A percentile compares a stretch with the other conserved stretches of the same genome.
phyloP scores from a whole-genome alignment of 192 early-diverging fungal species.

The Geosiphon pyriformis region DNA sequence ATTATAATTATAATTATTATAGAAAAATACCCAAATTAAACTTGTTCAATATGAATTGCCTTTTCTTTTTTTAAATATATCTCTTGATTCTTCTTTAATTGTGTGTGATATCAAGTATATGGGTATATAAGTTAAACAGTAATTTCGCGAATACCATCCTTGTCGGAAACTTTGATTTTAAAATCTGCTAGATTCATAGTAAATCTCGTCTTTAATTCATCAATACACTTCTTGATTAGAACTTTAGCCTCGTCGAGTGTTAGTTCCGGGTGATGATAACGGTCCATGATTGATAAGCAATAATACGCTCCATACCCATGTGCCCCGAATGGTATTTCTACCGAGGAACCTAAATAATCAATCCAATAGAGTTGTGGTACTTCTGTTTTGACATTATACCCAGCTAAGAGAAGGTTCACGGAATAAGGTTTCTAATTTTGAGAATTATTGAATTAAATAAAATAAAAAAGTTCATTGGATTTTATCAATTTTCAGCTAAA shows the following conservation, averaged over 20 bases:
- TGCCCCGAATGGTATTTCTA: slow-evolving; percentile 76
- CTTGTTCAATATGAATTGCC: too few relatives aligned
- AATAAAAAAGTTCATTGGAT: too few relatives aligned
- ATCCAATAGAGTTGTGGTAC: slow-evolving; percentile 83
- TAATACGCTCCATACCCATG: slow-evolving; percentile 95
- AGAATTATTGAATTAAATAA: too few relatives aligned
- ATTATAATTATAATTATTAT: too few relatives aligned
- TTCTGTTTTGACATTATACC: slow-evolving; percentile 69
- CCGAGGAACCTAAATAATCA: slow-evolving; percentile 79
- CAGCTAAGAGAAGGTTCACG: slow-evolving; percentile 86
- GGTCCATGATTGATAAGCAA: slow-evolving; percentile 85
- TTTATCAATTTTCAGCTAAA: too few relatives aligned
- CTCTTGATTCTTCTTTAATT: too few relatives aligned
- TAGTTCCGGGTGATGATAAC: slow-evolving; percentile 80
- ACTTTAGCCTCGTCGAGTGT: slow-evolving; percentile 77
- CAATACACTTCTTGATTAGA: slow-evolving; percentile 80
- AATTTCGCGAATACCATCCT: slow-evolving; percentile 74
- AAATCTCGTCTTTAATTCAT: slow-evolving; percentile 78
- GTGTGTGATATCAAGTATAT: too few relatives aligned
- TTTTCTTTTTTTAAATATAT: too few relatives aligned
- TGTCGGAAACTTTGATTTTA: slow-evolving; percentile 79
- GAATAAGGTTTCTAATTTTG: slow-evolving; percentile 70
- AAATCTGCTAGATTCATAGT: slow-evolving; percentile 81
- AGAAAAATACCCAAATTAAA: too few relatives aligned
- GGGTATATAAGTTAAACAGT: too few relatives aligned